These are phyloP conservation scores for Abrus pulchellus DNA, from an alignment of 306 rosid species.

Conservation along the genomic window DNA sequence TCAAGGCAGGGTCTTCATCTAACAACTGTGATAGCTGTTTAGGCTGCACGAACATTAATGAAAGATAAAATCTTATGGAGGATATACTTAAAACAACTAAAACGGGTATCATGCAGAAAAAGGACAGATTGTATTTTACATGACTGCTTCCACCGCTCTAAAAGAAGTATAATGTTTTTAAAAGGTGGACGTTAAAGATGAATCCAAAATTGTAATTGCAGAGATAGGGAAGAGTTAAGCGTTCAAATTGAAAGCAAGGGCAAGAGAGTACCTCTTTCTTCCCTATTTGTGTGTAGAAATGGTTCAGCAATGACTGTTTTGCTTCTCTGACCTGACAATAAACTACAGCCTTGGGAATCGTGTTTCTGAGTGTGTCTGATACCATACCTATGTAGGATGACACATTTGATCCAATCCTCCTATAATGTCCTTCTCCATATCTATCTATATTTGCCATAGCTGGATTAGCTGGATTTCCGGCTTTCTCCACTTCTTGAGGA, in stretches of 20 bases:
- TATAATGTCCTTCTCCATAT: constrained; percentile 76
- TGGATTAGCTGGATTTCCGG: constrained; percentile 57
- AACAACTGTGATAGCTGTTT: constrained; percentile 76
- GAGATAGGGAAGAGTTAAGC: background rate
- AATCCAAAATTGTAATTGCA: constrained; percentile 32
- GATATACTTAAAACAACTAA: background rate
- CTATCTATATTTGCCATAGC: constrained; percentile 64
- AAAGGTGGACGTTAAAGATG: background rate
- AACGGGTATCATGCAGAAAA: background rate
- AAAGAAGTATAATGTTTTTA: background rate
- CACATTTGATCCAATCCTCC: constrained; percentile 91
- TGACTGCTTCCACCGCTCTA: background rate
- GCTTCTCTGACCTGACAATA: constrained; percentile 95
- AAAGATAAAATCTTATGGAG: background rate
- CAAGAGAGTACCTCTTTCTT: constrained; percentile 81
- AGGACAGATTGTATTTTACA: background rate
- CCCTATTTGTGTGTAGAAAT: constrained; percentile 82
- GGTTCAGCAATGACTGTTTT: constrained; percentile 77
- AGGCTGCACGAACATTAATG: constrained; percentile 56
- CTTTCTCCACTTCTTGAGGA: constrained; percentile 89
- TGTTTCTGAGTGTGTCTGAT: constrained; percentile 82
- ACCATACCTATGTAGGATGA: constrained; percentile 91
- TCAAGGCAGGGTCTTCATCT: constrained; percentile 94
- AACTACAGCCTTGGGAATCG: constrained; percentile 96
- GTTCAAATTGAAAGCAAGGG: background rate